phyloP scores from a whole-genome alignment of 2,329 filamentous ascomycete species.

The Fusarium transvaalense region DNA sequence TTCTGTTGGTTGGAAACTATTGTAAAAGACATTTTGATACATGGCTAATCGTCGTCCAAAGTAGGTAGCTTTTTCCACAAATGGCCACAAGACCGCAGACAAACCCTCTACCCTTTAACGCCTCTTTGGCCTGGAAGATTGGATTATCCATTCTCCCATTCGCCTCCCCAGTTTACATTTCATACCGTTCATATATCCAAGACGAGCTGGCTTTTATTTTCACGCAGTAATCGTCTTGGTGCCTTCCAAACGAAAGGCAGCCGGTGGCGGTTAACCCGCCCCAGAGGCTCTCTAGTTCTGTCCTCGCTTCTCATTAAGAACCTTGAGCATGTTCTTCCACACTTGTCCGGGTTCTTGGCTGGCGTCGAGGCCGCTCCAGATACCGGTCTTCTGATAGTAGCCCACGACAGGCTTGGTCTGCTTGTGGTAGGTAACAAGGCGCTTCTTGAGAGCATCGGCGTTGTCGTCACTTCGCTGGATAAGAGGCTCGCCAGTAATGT shows the following conservation, averaged over 20 bases:
- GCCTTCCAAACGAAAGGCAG: conserved; percentile 49
- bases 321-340: conserved; percentile 90
- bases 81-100: conserved; percentile 44
- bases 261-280: background rate
- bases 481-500: conserved; percentile 94
- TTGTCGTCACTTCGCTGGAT: conserved; percentile 98
- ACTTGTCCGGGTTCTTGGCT: conserved; percentile 96
- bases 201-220: conserved; percentile 33
- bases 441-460: conserved; percentile 94
- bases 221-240: conserved; percentile 45
- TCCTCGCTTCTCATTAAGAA: conserved; percentile 72
- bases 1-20: conserved; percentile 41
- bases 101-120: conserved; percentile 49
- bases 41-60: conserved; percentile 48
- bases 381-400: conserved; percentile 97
- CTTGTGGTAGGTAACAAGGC: conserved; percentile 89
- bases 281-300: conserved; percentile 49
- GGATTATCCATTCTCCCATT: conserved; percentile 25
- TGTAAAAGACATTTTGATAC: conserved; percentile 47
- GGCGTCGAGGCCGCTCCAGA: conserved; percentile 96
- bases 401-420: conserved; percentile 93
- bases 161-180: conserved; percentile 38
- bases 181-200: conserved; percentile 49
- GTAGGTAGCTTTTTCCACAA: conserved; percentile 48
- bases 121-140: conserved; percentile 44